Conservation (phyloP, 208 protist genomes). For the Lotmaria passim region DNA sequence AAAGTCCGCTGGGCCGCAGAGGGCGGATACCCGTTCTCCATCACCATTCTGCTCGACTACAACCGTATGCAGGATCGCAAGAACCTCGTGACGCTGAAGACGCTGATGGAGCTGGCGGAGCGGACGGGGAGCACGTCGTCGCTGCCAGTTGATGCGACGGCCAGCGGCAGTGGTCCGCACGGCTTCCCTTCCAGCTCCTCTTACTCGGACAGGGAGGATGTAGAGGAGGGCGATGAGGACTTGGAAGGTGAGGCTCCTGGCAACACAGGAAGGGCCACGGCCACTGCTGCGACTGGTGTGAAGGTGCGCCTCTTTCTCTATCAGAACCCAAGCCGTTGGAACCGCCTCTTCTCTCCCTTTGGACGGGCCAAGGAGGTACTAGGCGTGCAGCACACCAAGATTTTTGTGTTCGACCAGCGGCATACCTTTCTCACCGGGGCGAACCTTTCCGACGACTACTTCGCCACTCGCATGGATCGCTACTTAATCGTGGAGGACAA, state of each 20-base stretch:
- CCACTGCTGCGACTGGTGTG: conserved; percentile 19
- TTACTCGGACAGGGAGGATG: background rate
- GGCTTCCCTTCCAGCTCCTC: conserved; percentile 2
- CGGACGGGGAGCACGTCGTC: conserved; percentile 15
- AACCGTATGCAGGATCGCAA: conserved; percentile 79
- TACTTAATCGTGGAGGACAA: conserved; percentile 85
- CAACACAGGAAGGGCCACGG: too few relatives aligned
- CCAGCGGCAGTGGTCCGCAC: too few relatives aligned
- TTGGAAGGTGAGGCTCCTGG: too few relatives aligned
- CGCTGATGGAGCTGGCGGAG: conserved; percentile 47
- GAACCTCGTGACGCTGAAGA: conserved; percentile 60
- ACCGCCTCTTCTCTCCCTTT: conserved; percentile 56
- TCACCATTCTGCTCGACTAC: conserved; percentile 81
- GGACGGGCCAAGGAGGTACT: conserved; percentile 77
- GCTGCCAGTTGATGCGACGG: conserved; percentile 19
- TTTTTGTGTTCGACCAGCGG: conserved; percentile 89
- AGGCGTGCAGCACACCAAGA: conserved; percentile 96
- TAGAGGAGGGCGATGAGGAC: conserved; percentile 5
- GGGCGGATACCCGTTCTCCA: conserved; percentile 34
- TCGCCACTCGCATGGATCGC: conserved; percentile 93
- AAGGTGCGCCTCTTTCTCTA: conserved; percentile 67
- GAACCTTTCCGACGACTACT: conserved; percentile 96
- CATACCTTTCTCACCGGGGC: conserved; percentile 92
- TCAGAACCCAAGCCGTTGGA: conserved; percentile 69
- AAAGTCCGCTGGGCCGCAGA: conserved; percentile 42